Percentiles rank a stretch among this genome's conserved stretches.
Conservation (phyloP, 257 asterid species). For the Marsdenia floribunda region DNA sequence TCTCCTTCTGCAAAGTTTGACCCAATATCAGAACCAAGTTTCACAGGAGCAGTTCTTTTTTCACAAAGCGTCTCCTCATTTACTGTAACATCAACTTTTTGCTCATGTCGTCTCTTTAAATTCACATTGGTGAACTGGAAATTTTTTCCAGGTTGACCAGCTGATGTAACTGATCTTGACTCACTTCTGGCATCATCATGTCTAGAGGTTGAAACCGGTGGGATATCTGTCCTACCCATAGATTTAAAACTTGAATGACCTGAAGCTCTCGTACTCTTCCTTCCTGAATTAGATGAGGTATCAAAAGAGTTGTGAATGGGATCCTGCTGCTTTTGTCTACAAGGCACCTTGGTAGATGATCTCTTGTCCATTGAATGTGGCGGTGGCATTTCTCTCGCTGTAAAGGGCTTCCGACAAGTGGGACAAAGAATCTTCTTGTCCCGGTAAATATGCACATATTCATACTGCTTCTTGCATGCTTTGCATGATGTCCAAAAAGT, state of each 20-base stretch:
- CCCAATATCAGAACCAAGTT: constrained; percentile 20
- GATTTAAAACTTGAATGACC: constrained; percentile 10
- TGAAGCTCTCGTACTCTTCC: constrained; percentile 11
- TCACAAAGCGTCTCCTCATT: constrained; percentile 7
- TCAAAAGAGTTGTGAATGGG: constrained; percentile 1
- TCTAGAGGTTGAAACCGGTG: constrained; percentile 7
- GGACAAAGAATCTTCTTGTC: constrained; percentile 43
- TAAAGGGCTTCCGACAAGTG: constrained; percentile 42
- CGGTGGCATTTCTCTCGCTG: constrained; percentile 36
- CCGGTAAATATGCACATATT: constrained; percentile 29
- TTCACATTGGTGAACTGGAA: constrained; percentile 17
- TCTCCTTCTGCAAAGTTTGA: constrained; percentile 23
- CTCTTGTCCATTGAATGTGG: constrained; percentile 22
- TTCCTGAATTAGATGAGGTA: constrained; percentile 17
- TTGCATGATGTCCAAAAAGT: constrained; percentile 65
- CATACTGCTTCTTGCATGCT: constrained; percentile 32
- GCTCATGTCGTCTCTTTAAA: constrained; percentile 27
- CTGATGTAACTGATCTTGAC: constrained; percentile 12
- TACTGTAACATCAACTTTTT: constrained; percentile 2
- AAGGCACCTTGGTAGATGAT: constrained; percentile 11
- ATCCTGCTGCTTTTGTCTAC: constrained; percentile 23
- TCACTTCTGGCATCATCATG: constrained; percentile 15
- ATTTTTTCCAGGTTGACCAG: constrained; percentile 15
- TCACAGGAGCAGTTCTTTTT: not conserved
- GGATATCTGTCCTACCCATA: constrained; percentile 6